Evolutionary conservation across 495 filamentous ascomycete species (phyloP).

Genomic region (Neurospora africana): DNA sequence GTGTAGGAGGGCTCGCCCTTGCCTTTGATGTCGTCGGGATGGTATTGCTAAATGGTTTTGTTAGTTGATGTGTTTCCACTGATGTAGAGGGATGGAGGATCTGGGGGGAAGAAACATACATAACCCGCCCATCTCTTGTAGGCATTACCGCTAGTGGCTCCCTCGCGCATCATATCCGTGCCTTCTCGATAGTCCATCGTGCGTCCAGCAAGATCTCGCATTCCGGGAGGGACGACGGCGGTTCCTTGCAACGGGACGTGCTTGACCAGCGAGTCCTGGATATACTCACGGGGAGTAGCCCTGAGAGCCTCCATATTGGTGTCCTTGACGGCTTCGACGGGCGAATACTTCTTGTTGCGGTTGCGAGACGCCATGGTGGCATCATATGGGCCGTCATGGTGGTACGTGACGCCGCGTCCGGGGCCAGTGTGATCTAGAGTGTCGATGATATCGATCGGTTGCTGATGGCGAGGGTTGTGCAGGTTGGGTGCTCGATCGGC

Average conservation of each 20-base stretch:
- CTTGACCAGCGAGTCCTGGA: constrained; percentile 59
- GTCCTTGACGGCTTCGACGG: constrained; percentile 64
- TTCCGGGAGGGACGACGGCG: constrained; percentile 64
- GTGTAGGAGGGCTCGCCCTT: constrained; percentile 70
- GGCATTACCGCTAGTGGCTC: constrained; percentile 43
- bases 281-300: constrained; percentile 73
- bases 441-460: constrained; percentile 72
- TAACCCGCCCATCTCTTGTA: constrained; percentile 59
- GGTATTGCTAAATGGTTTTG: constrained; percentile 45
- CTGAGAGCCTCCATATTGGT: constrained; percentile 69
- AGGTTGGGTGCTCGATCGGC: constrained; percentile 55
- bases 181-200: constrained; percentile 78
- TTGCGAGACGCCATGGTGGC: constrained; percentile 68
- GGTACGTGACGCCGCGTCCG: constrained; percentile 48
- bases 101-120: constrained; percentile 34
- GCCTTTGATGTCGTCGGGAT: constrained; percentile 61
- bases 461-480: constrained; percentile 39
- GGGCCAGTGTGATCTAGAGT: constrained; percentile 52
- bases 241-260: constrained; percentile 81
- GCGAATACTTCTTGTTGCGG: constrained; percentile 47
- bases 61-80: constrained; percentile 1
- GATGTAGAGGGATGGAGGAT: not conserved
- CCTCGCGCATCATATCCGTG: constrained; percentile 68
- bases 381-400: constrained; percentile 91
- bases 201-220: constrained; percentile 52